These are phyloP conservation scores for Fusarium compactum DNA, from an alignment of 2,329 filamentous ascomycete species.

Conservation along the genomic window DNA sequence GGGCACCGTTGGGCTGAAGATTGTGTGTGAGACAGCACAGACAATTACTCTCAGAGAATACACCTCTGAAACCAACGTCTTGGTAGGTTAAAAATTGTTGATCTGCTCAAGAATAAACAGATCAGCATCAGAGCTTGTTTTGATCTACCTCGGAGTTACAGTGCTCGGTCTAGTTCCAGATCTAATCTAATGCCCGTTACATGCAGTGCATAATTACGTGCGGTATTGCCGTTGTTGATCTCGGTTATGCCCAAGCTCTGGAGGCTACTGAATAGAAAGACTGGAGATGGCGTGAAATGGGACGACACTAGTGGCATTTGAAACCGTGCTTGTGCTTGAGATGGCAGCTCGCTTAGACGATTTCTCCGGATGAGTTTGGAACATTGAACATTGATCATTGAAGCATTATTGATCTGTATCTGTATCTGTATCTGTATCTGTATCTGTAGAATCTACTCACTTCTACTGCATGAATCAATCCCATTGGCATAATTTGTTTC, in stretches of 20 bases:
- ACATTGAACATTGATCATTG: too few species aligned
- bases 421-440: too few species aligned
- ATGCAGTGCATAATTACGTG: background rate
- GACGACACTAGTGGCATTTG: constrained; percentile 22
- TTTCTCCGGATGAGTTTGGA: background rate
- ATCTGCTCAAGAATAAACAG: constrained; percentile 6
- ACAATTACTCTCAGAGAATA: background rate
- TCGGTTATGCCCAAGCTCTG: constrained; percentile 19
- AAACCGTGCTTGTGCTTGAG: constrained; percentile 17
- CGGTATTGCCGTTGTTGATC: constrained; percentile 7
- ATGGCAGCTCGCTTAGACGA: constrained; percentile 14
- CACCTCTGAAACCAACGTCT: background rate
- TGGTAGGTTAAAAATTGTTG: background rate
- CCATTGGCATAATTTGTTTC: constrained; percentile 16
- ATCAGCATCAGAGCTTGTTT: constrained; percentile 2
- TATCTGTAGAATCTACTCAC: too few species aligned
- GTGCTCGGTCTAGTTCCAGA: constrained; percentile 25
- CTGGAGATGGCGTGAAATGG: background rate
- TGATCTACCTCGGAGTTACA: constrained; percentile 17
- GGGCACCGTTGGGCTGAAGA: background rate
- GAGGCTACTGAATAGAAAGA: background rate
- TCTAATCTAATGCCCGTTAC: constrained; percentile 1
- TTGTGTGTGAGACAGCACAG: constrained; percentile 4
- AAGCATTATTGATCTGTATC: too few species aligned
- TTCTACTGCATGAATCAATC: background rate